These are phyloP conservation scores for Aspergillus hancockii DNA, from an alignment of 495 filamentous ascomycete genomes.

Conservation along the genomic window DNA sequence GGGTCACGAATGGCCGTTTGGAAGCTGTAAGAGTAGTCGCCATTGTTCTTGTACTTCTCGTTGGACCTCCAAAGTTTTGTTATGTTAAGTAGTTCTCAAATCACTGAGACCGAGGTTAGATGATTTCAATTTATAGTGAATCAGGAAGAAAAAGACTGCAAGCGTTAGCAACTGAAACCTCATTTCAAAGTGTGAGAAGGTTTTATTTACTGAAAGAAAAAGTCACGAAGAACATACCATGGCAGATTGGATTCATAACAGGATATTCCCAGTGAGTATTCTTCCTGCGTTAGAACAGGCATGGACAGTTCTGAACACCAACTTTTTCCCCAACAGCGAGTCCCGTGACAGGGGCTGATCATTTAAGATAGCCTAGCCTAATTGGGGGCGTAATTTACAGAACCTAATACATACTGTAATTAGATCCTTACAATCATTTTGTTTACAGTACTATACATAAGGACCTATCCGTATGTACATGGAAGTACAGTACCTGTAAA, in stretches of 20 bases:
- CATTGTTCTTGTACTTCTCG: constrained; percentile 19
- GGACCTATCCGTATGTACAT: too few relatives aligned
- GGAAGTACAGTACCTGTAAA: too few relatives aligned
- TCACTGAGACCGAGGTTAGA: neutral
- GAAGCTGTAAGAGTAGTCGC: constrained; percentile 32
- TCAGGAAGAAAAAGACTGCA: neutral
- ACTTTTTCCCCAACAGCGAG: constrained; percentile 10
- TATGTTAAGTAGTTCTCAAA: neutral
- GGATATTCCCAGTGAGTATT: too few relatives aligned
- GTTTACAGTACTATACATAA: too few relatives aligned
- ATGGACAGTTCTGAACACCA: neutral
- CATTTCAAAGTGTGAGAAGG: neutral
- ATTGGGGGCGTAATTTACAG: neutral
- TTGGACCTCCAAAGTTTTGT: neutral
- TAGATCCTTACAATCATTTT: too few relatives aligned
- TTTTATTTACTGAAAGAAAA: neutral
- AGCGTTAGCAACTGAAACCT: neutral
- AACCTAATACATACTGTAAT: too few relatives aligned
- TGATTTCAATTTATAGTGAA: neutral
- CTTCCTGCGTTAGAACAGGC: neutral
- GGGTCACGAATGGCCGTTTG: constrained; percentile 43
- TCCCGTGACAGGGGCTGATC: constrained; percentile 6
- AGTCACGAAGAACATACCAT: neutral
- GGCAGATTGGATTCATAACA: neutral
- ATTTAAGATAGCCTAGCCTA: neutral